Evolutionary conservation across 2,329 filamentous ascomycete genomes (phyloP).

Genomic region (Stachybotrys echinatus): DNA sequence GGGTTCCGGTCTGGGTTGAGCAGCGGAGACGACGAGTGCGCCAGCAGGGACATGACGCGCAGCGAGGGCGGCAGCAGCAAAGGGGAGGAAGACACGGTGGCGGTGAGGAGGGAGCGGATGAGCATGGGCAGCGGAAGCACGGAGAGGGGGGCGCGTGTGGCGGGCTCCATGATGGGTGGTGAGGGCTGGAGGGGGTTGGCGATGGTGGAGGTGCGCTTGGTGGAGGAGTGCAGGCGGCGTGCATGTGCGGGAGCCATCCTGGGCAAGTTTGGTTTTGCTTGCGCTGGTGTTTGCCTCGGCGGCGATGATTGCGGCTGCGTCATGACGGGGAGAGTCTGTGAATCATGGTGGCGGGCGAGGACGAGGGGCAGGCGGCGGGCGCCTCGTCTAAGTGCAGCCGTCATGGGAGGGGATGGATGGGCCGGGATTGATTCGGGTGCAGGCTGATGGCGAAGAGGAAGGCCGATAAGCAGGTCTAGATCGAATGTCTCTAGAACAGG

Average conservation of each 20-base stretch:
- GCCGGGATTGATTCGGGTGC: neutral
- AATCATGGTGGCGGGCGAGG: neutral
- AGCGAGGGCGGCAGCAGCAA: conserved; percentile 67
- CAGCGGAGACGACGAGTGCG: conserved; percentile 60
- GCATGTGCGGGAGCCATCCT: neutral
- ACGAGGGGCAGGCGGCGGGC: neutral
- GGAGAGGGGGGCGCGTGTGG: conserved; percentile 46
- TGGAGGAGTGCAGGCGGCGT: conserved; percentile 23
- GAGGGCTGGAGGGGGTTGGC: conserved; percentile 24
- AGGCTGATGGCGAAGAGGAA: no score
- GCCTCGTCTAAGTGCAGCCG: neutral
- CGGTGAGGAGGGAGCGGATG: conserved; percentile 64
- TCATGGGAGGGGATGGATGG: neutral
- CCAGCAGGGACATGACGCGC: conserved; percentile 60
- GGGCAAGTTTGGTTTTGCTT: no score
- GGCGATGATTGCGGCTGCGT: neutral
- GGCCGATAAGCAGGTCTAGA: no score
- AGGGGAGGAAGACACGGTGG: conserved; percentile 64
- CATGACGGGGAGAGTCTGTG: neutral
- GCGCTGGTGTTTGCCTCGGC: neutral
- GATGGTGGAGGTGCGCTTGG: conserved; percentile 28
- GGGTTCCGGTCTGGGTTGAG: conserved; percentile 74
- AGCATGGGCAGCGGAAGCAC: conserved; percentile 62
- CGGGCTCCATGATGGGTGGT: conserved; percentile 16
- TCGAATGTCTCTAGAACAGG: no score